Evolutionary conservation across 2,329 filamentous ascomycete genomes (phyloP), one percentile per base, ranked within the genome.

Genomic region (Diaporthe citri): DNA sequence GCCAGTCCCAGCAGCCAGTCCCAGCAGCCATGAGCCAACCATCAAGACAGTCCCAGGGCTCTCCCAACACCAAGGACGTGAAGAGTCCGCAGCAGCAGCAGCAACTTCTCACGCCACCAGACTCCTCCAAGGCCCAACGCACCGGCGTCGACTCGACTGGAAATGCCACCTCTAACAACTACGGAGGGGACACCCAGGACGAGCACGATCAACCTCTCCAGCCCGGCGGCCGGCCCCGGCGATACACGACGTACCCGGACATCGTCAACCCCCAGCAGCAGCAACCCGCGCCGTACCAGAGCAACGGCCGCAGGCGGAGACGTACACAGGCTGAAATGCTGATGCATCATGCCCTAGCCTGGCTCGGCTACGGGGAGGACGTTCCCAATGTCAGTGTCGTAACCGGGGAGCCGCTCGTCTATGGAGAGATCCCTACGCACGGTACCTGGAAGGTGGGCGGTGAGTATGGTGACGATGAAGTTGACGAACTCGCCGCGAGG

Each of bases 381-480:
- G 43, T 75, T 17, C 73, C 73, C 31, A 75, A 74, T n/a, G 39
- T 59, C 15, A 70, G 66, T 12, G 46, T 74, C 25, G 64, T 66
- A 3, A 75, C 56, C 2, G 56, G 64, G 17, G 36, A 20, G n/a
- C 62, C 71, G 36, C 41, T 75, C 15, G 64, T 71, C 17, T 28
- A 5, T 15, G n/a, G 36, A 36, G 31, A n/a, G 34, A 46, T 55
- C 22, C 52, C 51, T 20, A 60, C 57, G 34, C 57, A 60, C n/a
- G 57, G 57, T 6, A 60, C 36, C 10, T 9, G 36, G 57, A 20
- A 5, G 36, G 12, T 3, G 4, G 55, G 28, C 20, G 36, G 57
- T 17, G 36, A 12, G 36, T 22, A 25, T 2, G 4, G 25, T 5
- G 1, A 39, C 34, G 36, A 5, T 10, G 36, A 41, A 13, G 36